Evolutionary conservation across 1,139 yeast genomes (phyloP).

Genomic region (Protomyces macrosporus): DNA sequence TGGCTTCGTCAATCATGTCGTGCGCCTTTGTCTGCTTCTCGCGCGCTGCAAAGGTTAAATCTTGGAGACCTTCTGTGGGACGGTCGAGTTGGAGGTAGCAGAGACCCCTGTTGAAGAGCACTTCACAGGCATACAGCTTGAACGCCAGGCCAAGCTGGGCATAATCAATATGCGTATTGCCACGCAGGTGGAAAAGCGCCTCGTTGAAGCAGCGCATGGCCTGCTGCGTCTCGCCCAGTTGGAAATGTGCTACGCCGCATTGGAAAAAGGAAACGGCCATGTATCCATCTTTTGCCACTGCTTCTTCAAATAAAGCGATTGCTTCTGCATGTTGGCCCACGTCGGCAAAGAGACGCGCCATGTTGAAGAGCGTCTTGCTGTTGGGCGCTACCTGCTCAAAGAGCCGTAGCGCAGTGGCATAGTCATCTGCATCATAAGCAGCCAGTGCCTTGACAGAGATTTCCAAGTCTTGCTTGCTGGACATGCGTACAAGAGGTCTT

Average conservation of each 20-base stretch:
- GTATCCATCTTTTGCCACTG: conserved; percentile 33
- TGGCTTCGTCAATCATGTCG: conserved; percentile 34
- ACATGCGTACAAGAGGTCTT: background rate
- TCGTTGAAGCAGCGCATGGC: conserved; percentile 34
- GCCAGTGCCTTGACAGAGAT: conserved; percentile 15
- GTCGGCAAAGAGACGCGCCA: conserved; percentile 30
- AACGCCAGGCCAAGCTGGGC: conserved; percentile 33
- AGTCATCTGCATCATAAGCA: conserved; percentile 18
- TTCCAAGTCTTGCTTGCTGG: conserved; percentile 21
- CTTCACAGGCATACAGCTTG: conserved; percentile 34
- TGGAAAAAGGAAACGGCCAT: conserved; percentile 34
- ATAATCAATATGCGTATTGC: conserved; percentile 34
- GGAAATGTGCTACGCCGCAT: conserved; percentile 34
- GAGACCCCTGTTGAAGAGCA: conserved; percentile 34
- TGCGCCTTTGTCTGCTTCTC: conserved; percentile 33
- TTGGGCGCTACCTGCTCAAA: conserved; percentile 9
- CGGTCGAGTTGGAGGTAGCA: conserved; percentile 32
- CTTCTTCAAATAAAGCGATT: conserved; percentile 26
- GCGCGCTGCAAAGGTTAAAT: conserved; percentile 31
- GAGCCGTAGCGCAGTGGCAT: conserved; percentile 6
- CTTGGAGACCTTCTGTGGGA: conserved; percentile 31
- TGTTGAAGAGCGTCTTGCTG: conserved; percentile 30
- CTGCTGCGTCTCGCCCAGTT: conserved; percentile 31
- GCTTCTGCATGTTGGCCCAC: conserved; percentile 31
- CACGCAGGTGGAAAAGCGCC: conserved; percentile 33